These are phyloP conservation scores for Moesziomyces antarcticus DNA, from an alignment of 1,284 basidiomycete species.

Conservation along the genomic window DNA sequence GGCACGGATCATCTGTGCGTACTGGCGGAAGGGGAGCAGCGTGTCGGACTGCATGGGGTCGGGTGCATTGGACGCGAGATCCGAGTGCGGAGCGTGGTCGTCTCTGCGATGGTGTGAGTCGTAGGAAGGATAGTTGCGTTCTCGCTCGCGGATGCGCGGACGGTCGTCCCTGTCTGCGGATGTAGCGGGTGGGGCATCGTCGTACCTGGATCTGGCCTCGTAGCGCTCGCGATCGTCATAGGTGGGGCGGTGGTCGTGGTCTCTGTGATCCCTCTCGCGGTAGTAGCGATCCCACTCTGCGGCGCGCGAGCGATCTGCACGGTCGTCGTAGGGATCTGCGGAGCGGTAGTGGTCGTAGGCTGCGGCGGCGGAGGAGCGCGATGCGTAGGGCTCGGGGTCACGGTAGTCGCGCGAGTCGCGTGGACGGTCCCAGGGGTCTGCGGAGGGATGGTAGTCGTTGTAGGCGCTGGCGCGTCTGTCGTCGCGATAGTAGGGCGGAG, in stretches of 20 bases:
- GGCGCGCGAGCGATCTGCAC: conserved; percentile 28
- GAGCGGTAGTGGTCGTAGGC: conserved; percentile 37
- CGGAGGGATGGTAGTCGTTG: conserved; percentile 26
- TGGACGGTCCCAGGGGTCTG: conserved; percentile 43
- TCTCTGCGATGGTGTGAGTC: conserved; percentile 32
- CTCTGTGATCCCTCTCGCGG: conserved; percentile 35
- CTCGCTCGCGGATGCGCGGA: conserved; percentile 22
- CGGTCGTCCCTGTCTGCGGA: conserved; percentile 26
- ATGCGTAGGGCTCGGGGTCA: conserved; percentile 23
- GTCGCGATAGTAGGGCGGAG: conserved; percentile 34
- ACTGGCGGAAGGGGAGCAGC: conserved; percentile 47
- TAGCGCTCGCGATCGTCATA: conserved; percentile 43
- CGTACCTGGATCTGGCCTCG: conserved; percentile 33
- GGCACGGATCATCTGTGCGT: conserved; percentile 51
- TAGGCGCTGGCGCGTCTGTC: conserved; percentile 27
- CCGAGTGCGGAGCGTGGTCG: conserved; percentile 9
- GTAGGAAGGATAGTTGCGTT: conserved; percentile 20
- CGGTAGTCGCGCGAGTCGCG: conserved; percentile 49
- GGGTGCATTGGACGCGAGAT: conserved; percentile 9
- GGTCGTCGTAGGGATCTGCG: conserved; percentile 36
- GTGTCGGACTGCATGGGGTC: conserved; percentile 53
- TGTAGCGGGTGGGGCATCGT: conserved; percentile 17
- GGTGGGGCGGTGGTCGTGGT: conserved; percentile 25
- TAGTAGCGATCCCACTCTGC: conserved; percentile 48
- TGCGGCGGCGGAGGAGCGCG: conserved; percentile 10